Percentiles rank a stretch among this genome's conserved stretches.
These are phyloP conservation scores for Petunia secreta DNA, from an alignment of 257 asterid species.

Conservation along the genomic window DNA sequence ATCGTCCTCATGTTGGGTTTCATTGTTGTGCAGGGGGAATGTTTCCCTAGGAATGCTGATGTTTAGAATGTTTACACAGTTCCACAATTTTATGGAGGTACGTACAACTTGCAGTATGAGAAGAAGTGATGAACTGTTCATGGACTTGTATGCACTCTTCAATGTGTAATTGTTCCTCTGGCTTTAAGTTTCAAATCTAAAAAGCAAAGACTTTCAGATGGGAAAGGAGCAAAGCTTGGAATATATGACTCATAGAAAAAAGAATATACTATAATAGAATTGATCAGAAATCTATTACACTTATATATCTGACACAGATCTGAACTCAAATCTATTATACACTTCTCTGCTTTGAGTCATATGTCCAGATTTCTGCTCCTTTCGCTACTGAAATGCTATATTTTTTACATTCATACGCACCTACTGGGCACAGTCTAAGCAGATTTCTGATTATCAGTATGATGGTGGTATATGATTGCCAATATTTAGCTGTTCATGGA, in stretches of 20 bases:
- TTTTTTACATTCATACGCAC: not conserved
- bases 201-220: no score
- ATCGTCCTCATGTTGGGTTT: not conserved
- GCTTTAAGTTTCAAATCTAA: not conserved
- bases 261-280: no score
- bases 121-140: constrained; percentile 4
- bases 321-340: not conserved
- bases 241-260: no score
- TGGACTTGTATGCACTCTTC: not conserved
- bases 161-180: not conserved
- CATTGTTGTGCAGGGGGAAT: constrained; percentile 68
- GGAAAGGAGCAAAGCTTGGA: no score
- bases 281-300: no score
- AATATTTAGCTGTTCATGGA: constrained; percentile 18
- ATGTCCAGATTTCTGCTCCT: not conserved
- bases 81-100: constrained; percentile 99
- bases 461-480: constrained; percentile 21
- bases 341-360: constrained; percentile 3
- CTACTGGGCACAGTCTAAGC: not conserved
- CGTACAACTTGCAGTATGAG: not conserved
- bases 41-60: constrained; percentile 67
- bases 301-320: no score
- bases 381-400: not conserved
- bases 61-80: constrained; percentile 97
- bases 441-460: not conserved